Conservation (phyloP, 2,329 filamentous ascomycete genomes). For the Graphilbum fragrans region DNA sequence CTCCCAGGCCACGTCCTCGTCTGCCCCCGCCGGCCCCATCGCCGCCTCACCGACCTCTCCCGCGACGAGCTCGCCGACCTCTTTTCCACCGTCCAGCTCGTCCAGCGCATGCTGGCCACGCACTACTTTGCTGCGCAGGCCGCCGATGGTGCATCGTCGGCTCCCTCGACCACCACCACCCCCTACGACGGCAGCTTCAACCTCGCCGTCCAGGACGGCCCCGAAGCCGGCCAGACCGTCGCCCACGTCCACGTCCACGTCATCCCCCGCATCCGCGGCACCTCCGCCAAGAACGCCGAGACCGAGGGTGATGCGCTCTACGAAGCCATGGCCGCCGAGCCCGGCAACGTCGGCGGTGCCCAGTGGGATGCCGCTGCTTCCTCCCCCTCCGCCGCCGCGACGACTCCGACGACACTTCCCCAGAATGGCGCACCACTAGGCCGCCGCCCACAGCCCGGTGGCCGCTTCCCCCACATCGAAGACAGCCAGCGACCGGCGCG, state of each 20-base stretch:
- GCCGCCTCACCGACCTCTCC: conserved; percentile 64
- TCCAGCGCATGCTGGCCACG: conserved; percentile 61
- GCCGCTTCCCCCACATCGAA: conserved; percentile 58
- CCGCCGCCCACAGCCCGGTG: conserved; percentile 32
- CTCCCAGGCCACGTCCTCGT: conserved; percentile 89
- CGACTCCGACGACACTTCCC: background rate
- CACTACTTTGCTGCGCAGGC: conserved; percentile 32
- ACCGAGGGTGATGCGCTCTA: conserved; percentile 62
- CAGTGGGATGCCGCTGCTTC: conserved; percentile 38
- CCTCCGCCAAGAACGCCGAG: conserved; percentile 27
- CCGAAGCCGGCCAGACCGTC: conserved; percentile 85
- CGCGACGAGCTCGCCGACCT: conserved; percentile 64
- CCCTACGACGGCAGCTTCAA: conserved; percentile 65
- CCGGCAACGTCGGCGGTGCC: conserved; percentile 67
- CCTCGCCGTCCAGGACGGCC: conserved; percentile 88
- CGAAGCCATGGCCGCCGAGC: conserved; percentile 67
- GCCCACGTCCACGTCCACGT: conserved; percentile 89
- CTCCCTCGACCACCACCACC: conserved; percentile 1
- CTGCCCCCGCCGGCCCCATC: conserved; percentile 58
- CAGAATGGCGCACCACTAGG: background rate
- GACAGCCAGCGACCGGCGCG: conserved; percentile 57
- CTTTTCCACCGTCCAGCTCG: conserved; percentile 73
- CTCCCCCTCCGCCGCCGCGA: background rate
- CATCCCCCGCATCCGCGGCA: conserved; percentile 57
- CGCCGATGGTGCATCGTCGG: background rate